Evolutionary conservation across 805 yeast genomes (phyloP).

Genomic region (Yamadazyma tumulicola): DNA sequence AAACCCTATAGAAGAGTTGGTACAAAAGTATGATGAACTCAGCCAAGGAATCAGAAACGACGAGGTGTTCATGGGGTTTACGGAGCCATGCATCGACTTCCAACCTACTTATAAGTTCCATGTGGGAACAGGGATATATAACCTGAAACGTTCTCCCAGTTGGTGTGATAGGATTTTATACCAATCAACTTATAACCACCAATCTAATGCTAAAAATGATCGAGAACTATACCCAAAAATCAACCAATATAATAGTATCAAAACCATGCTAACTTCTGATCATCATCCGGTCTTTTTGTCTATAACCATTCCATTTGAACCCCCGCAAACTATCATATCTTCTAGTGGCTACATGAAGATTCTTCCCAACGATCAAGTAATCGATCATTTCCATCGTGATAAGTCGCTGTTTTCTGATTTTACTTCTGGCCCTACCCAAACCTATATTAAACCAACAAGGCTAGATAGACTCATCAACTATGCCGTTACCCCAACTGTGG

Average conservation of each 20-base stretch:
- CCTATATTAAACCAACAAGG: conserved; percentile 33
- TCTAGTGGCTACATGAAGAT: conserved; percentile 28
- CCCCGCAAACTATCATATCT: conserved; percentile 33
- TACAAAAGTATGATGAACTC: conserved; percentile 49
- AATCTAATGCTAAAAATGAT: not conserved
- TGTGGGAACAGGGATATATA: conserved; percentile 49
- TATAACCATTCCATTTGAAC: conserved; percentile 42
- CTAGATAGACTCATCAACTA: conserved; percentile 25
- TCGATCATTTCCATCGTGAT: conserved; percentile 13
- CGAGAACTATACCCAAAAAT: conserved; percentile 20
- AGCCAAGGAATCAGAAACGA: conserved; percentile 36
- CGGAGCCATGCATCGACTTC: conserved; percentile 63
- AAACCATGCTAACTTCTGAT: conserved; percentile 56
- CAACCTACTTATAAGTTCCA: conserved; percentile 78
- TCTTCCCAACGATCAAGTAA: conserved; percentile 17
- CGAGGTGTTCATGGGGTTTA: conserved; percentile 56
- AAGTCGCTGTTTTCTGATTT: conserved; percentile 14
- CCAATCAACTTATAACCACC: conserved; percentile 35
- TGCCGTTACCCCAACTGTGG: conserved; percentile 24
- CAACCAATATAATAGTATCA: conserved; percentile 47
- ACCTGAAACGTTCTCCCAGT: conserved; percentile 64
- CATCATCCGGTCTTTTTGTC: conserved; percentile 73
- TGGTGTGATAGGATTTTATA: conserved; percentile 89
- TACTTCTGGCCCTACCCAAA: conserved; percentile 39
- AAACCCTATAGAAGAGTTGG: conserved; percentile 16